These are phyloP conservation scores for Dianthus caryophyllus DNA, from an alignment of 148 eudicot species.

Conservation along the genomic window DNA sequence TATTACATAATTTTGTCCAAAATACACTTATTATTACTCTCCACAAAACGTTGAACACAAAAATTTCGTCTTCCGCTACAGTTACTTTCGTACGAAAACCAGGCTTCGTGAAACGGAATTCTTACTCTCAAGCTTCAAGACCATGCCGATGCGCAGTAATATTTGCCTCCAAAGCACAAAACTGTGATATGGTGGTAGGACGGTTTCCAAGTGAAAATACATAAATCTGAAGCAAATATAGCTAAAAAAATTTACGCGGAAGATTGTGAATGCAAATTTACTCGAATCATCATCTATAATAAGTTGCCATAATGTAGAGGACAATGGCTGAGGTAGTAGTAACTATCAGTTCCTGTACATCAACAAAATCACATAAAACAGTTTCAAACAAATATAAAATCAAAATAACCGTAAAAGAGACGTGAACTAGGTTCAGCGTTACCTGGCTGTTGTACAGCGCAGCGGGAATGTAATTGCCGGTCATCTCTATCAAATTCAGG, in stretches of 20 bases:
- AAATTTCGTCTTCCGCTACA: no score
- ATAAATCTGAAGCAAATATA: neutral
- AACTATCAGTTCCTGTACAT: conserved; percentile 68
- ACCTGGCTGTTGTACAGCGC: conserved; percentile 89
- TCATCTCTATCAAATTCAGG: conserved; percentile 61
- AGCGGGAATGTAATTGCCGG: conserved; percentile 59
- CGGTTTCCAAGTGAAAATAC: neutral
- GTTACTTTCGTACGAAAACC: no score
- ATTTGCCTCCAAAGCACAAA: no score
- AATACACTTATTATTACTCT: no score
- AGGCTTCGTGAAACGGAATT: no score
- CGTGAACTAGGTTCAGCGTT: neutral
- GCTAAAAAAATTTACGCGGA: conserved; percentile 18
- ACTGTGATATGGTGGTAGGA: neutral
- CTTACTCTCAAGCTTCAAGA: no score
- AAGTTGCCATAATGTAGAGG: conserved; percentile 63
- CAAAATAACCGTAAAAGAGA: neutral
- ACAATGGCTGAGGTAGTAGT: conserved; percentile 55
- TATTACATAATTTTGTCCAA: no score
- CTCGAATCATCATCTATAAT: conserved; percentile 49
- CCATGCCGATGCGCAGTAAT: no score
- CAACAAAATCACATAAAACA: neutral
- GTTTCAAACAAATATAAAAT: neutral
- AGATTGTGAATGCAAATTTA: neutral
- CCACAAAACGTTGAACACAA: no score